A percentile compares a stretch with the other conserved stretches of the same genome.
phyloP scores from a whole-genome alignment of 2,329 filamentous ascomycete species.

The Davidsoniella virescens region DNA sequence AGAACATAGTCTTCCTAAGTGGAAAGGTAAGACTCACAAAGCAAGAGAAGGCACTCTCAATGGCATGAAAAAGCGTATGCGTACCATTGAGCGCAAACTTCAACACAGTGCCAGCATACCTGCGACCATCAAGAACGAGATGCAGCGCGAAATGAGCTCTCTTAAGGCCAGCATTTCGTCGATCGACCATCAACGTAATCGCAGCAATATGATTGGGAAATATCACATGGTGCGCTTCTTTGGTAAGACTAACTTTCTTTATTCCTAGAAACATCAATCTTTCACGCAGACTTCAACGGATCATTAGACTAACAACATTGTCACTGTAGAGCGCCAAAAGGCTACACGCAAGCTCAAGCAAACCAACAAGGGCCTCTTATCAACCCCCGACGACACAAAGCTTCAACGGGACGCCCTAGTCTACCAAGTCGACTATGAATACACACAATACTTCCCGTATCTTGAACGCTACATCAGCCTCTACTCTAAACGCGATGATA shows the following conservation, averaged over 20 bases:
- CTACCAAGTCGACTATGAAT: slow-evolving; percentile 59
- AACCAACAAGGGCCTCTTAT: slow-evolving; percentile 38
- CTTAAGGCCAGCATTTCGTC: slow-evolving; percentile 48
- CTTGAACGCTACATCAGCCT: slow-evolving; percentile 53
- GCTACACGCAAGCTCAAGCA: slow-evolving; percentile 51
- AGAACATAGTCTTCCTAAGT: slow-evolving; percentile 14
- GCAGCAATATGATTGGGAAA: slow-evolving; percentile 54
- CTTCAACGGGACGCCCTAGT: slow-evolving; percentile 45
- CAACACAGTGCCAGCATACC: slow-evolving; percentile 45
- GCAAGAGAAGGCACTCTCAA: slow-evolving; percentile 34
- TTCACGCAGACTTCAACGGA: no score
- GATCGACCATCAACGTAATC: slow-evolving; percentile 42
- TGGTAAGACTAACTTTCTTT: slow-evolving; percentile 32
- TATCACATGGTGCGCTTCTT: slow-evolving; percentile 80
- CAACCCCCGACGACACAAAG: slow-evolving; percentile 32
- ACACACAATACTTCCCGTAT: slow-evolving; percentile 56
- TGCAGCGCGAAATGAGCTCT: slow-evolving; percentile 54
- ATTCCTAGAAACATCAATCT: not conserved
- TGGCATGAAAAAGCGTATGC: slow-evolving; percentile 53
- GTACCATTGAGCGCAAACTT: slow-evolving; percentile 52
- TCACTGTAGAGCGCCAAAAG: slow-evolving; percentile 49
- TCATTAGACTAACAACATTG: no score
- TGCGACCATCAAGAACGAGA: slow-evolving; percentile 48
- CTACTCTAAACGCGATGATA: slow-evolving; percentile 31
- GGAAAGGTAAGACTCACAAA: slow-evolving; percentile 25